Evolutionary conservation across 352 stramenopile species (phyloP).

Genomic region (Globisporangium recalcitrans): DNA sequence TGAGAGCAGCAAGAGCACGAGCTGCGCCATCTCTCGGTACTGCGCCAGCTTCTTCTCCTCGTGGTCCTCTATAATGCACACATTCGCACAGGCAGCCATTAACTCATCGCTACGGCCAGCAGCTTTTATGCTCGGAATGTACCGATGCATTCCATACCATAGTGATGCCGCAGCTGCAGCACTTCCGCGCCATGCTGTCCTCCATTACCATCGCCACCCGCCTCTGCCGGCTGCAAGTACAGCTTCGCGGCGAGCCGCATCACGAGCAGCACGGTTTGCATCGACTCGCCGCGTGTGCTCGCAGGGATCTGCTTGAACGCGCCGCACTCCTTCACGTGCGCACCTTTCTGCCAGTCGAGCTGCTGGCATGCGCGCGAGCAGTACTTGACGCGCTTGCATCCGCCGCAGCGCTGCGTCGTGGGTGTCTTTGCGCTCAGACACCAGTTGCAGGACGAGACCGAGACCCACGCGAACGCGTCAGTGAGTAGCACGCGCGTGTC

Average conservation of each 20-base stretch:
- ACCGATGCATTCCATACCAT: too few species aligned
- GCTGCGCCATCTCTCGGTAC: constrained; percentile 52
- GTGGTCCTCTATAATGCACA: constrained; percentile 29
- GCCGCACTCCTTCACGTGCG: constrained; percentile 46
- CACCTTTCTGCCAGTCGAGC: constrained; percentile 37
- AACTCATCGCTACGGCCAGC: background rate
- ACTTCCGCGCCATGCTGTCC: constrained; percentile 20
- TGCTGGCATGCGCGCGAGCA: constrained; percentile 66
- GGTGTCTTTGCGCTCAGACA: constrained; percentile 30
- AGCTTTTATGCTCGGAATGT: too few species aligned
- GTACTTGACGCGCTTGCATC: constrained; percentile 56
- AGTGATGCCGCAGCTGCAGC: constrained; percentile 40
- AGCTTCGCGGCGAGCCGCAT: constrained; percentile 34
- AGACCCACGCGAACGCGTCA: constrained; percentile 23
- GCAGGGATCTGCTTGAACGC: constrained; percentile 36
- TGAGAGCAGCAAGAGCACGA: constrained; percentile 49
- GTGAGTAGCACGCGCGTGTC: constrained; percentile 35
- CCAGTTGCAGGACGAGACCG: constrained; percentile 40
- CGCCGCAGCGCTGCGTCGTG: constrained; percentile 37
- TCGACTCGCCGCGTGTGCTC: background rate
- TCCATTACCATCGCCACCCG: background rate
- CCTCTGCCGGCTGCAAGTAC: constrained; percentile 16
- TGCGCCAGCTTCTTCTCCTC: constrained; percentile 25
- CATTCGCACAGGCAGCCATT: background rate
- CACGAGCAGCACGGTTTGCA: constrained; percentile 55